Conservation (phyloP, 805 yeast genomes). For the Yamadazyma insecticola region DNA sequence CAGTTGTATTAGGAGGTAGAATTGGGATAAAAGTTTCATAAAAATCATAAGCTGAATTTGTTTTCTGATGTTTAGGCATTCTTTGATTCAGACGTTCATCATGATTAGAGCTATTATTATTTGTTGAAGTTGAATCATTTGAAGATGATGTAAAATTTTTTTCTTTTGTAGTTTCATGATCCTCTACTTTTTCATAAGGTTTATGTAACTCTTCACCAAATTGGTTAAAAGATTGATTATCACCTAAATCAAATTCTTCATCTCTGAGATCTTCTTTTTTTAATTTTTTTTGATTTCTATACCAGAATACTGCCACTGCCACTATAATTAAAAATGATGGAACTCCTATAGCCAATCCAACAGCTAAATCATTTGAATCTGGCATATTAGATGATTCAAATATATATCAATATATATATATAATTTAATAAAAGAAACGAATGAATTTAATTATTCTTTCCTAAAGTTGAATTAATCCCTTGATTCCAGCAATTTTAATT, state of each 20-base stretch:
- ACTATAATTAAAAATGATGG: constrained; percentile 29
- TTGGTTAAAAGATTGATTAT: constrained; percentile 29
- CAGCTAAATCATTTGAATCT: constrained; percentile 23
- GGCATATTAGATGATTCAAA: constrained; percentile 5
- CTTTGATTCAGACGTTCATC: neutral
- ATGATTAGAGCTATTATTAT: neutral
- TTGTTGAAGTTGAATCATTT: too few relatives aligned
- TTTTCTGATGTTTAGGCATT: constrained; percentile 6
- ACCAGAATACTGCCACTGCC: constrained; percentile 21
- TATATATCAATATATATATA: too few relatives aligned
- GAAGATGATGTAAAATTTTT: neutral
- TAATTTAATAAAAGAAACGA: too few relatives aligned
- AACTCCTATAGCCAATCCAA: constrained; percentile 39
- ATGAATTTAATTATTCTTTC: too few relatives aligned
- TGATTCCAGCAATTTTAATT: too few relatives aligned
- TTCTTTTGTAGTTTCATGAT: neutral
- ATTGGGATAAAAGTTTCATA: constrained; percentile 41
- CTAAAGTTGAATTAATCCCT: too few relatives aligned
- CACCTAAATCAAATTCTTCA: constrained; percentile 32
- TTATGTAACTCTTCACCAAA: constrained; percentile 35
- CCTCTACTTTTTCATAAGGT: constrained; percentile 6
- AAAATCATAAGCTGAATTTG: constrained; percentile 31
- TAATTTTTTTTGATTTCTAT: constrained; percentile 27
- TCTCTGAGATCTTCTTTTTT: constrained; percentile 26
- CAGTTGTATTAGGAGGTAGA: constrained; percentile 11